These are phyloP conservation scores for Epicoccum sorghinum DNA, from an alignment of 2,329 filamentous ascomycete genomes.

Conservation along the genomic window DNA sequence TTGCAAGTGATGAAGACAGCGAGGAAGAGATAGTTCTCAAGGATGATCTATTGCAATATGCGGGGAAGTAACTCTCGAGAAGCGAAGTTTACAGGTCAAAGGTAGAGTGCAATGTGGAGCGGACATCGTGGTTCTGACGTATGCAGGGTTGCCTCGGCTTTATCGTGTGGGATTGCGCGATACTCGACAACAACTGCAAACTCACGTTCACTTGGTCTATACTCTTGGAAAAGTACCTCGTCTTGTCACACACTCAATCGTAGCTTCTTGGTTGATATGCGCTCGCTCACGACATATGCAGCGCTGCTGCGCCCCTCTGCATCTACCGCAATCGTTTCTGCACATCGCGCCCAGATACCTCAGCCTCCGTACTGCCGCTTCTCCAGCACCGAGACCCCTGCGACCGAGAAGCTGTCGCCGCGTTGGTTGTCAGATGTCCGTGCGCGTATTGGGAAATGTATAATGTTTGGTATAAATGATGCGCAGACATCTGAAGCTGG, in stretches of 20 bases:
- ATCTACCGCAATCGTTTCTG: background rate
- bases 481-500: constrained; percentile 65
- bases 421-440: constrained; percentile 75
- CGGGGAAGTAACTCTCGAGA: no score
- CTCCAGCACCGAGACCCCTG: constrained; percentile 19
- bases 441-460: constrained; percentile 72
- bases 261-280: constrained; percentile 19
- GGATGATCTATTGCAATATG: background rate
- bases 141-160: constrained; percentile 22
- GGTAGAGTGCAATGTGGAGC: background rate
- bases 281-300: constrained; percentile 19
- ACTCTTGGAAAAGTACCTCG: background rate
- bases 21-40: no score
- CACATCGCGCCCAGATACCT: constrained; percentile 6
- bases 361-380: constrained; percentile 6
- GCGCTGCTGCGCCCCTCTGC: constrained; percentile 18
- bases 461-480: constrained; percentile 71
- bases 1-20: background rate
- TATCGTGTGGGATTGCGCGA: constrained; percentile 14
- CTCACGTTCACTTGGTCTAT: background rate
- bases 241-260: background rate
- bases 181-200: background rate
- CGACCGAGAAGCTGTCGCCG: constrained; percentile 51
- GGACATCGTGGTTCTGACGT: constrained; percentile 24
- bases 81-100: background rate